Evolutionary conservation across 2,329 filamentous ascomycete species (phyloP), one percentile per base, ranked within the genome.

Genomic region (Trichophaea hybrida): DNA sequence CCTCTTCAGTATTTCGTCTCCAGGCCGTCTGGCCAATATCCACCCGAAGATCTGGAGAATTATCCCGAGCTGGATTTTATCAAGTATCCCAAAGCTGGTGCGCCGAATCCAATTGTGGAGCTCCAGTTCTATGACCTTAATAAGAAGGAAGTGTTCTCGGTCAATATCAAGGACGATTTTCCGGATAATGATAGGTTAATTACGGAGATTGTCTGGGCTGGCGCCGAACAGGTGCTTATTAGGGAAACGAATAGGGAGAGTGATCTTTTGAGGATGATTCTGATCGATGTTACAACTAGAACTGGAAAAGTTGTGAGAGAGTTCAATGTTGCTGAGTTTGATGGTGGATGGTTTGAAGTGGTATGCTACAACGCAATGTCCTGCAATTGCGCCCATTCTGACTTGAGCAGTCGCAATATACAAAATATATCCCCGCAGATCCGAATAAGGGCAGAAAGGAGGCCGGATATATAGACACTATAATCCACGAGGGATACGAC

Each of bases 271-370:
- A 88, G 87, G 65, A 83, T 96, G 32, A 82, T 94, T 5, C 77
- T 97, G 5, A 82, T 97, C 58, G 88, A 98, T 70, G 86, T 93
- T 4, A 74, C 76, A 24, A 74, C 77, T 2, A 83, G 88, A 52
- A 82, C 80, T 17, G 90, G 88, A 34, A 86, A 85, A 71, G 84
- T 86, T 0, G 82, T 96, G 52, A 80, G 91, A 64, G 85, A 83
- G 17, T 80, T 87, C 53, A 82, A 98, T 71, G 82, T 96, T 53
- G 80, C 82, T 65, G 78, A 84, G 59, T 77, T 96, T n/a, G 93
- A 98, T 71, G 90, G 90, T 24, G 94, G 93, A 37, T 98, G 93
- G 93, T 91, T 96, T 68, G 93, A 98, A 73, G 88, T 95, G 46
- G 63, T 64, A 1, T 31, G 63, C 60, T 38, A 15, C 10, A 13